Evolutionary conservation across 1,139 yeast species (phyloP).

Genomic region (Taphrina deformans): DNA sequence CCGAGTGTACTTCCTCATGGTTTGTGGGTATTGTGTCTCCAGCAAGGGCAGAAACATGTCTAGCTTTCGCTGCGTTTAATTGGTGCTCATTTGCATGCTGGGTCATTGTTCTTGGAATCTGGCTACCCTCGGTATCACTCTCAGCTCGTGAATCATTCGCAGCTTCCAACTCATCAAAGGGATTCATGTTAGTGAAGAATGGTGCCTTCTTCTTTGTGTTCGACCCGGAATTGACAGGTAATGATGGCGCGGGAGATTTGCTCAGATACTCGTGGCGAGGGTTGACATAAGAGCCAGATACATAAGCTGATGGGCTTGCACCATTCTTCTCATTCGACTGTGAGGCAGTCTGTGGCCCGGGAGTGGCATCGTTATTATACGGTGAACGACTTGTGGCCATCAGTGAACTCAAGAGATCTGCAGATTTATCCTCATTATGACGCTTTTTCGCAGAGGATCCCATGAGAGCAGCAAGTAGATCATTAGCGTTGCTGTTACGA

Average conservation of each 20-base stretch:
- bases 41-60: not conserved
- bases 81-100: not conserved
- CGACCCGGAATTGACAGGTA: not conserved
- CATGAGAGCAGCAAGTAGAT: constrained; percentile 17
- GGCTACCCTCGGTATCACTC: not conserved
- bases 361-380: not conserved
- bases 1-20: not conserved
- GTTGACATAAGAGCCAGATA: not conserved
- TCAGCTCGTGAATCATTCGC: not conserved
- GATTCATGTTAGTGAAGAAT: not conserved
- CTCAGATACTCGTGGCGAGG: constrained; percentile 20
- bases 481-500: constrained; percentile 13
- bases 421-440: not conserved
- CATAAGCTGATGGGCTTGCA: not conserved
- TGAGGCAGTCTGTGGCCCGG: not conserved
- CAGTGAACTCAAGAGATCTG: not conserved
- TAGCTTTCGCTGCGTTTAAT: not conserved
- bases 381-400: constrained; percentile 6
- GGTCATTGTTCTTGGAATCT: not conserved
- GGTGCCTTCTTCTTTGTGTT: not conserved
- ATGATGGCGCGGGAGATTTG: not conserved
- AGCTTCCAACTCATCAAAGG: constrained; percentile 13
- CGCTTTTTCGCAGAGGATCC: not conserved
- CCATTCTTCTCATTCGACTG: not conserved
- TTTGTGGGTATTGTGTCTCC: not conserved